Conservation (phyloP, 2,329 filamentous ascomycete species). For the Rhytidhysteron rufulum region DNA sequence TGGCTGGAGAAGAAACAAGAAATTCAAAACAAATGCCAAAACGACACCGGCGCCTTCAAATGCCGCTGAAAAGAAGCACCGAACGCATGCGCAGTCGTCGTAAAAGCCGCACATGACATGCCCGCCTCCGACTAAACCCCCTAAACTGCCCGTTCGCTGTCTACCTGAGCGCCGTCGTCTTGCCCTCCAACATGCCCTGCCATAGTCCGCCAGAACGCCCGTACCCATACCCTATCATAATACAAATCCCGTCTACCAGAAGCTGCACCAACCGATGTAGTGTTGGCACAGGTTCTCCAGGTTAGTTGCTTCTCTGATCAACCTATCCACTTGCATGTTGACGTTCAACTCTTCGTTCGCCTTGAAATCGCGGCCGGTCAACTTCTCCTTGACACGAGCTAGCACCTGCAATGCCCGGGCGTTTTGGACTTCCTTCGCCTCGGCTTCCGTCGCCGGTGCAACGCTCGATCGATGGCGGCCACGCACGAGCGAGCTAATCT, state of each 20-base stretch:
- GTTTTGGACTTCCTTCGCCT: conserved; percentile 76
- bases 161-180: neutral
- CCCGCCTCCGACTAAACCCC: neutral
- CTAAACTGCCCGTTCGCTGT: neutral
- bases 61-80: neutral
- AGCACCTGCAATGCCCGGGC: conserved; percentile 88
- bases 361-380: conserved; percentile 92
- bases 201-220: neutral
- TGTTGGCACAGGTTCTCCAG: conserved; percentile 97
- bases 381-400: conserved; percentile 87
- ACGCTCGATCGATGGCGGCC: conserved; percentile 33
- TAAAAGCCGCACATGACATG: neutral
- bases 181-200: neutral
- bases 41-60: conserved; percentile 1
- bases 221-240: too few species aligned
- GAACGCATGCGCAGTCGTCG: neutral
- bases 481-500: conserved; percentile 29
- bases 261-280: conserved; percentile 98
- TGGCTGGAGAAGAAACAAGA: neutral
- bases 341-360: conserved; percentile 78
- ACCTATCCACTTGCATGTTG: conserved; percentile 84
- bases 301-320: conserved; percentile 93
- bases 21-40: neutral
- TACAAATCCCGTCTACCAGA: conserved; percentile 62
- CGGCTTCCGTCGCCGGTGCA: conserved; percentile 37